A percentile compares a stretch with the other conserved stretches of the same genome.
Conservation (phyloP, 352 stramenopile genomes). For the Globisporangium yorkense region DNA sequence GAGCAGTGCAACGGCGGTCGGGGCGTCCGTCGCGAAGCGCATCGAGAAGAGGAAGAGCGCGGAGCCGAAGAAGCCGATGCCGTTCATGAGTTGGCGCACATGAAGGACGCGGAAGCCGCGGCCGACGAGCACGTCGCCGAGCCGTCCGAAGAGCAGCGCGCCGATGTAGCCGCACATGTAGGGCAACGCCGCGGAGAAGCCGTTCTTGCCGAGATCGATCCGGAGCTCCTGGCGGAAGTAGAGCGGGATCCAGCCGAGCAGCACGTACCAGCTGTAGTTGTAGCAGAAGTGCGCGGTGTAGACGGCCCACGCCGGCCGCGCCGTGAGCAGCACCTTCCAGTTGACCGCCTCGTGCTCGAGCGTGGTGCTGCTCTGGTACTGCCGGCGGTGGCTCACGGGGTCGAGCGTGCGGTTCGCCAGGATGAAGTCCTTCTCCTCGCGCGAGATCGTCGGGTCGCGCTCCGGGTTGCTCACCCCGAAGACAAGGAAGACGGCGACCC, state of each 20-base stretch:
- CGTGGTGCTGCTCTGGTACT: slow-evolving; percentile 28
- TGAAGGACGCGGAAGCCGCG: slow-evolving; percentile 59
- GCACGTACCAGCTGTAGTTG: slow-evolving; percentile 87
- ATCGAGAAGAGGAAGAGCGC: slow-evolving; percentile 67
- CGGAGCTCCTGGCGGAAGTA: slow-evolving; percentile 81
- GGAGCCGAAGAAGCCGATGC: slow-evolving; percentile 62
- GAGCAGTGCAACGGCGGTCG: slow-evolving; percentile 54
- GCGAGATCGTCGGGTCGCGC: slow-evolving; percentile 50
- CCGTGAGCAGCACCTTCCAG: slow-evolving; percentile 61
- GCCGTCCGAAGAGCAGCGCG: slow-evolving; percentile 59
- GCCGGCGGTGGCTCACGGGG: slow-evolving; percentile 29
- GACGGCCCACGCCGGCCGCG: slow-evolving; percentile 69
- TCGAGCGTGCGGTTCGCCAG: slow-evolving; percentile 52
- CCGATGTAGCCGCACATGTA: slow-evolving; percentile 79
- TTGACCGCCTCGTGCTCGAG: slow-evolving; percentile 50
- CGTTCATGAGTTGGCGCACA: slow-evolving; percentile 78
- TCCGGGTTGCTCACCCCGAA: slow-evolving; percentile 65
- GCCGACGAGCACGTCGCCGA: slow-evolving; percentile 66
- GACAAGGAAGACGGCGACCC: slow-evolving; percentile 53
- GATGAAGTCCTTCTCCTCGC: slow-evolving; percentile 58
- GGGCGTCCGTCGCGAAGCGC: slow-evolving; percentile 49
- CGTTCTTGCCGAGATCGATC: slow-evolving; percentile 66
- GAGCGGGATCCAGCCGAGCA: slow-evolving; percentile 84
- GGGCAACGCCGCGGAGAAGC: slow-evolving; percentile 57
- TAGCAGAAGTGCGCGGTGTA: slow-evolving; percentile 84